Evolutionary conservation across 208 protist genomes (phyloP), one percentile per base, ranked within the genome.

Genomic region (Strigomonas galati): DNA sequence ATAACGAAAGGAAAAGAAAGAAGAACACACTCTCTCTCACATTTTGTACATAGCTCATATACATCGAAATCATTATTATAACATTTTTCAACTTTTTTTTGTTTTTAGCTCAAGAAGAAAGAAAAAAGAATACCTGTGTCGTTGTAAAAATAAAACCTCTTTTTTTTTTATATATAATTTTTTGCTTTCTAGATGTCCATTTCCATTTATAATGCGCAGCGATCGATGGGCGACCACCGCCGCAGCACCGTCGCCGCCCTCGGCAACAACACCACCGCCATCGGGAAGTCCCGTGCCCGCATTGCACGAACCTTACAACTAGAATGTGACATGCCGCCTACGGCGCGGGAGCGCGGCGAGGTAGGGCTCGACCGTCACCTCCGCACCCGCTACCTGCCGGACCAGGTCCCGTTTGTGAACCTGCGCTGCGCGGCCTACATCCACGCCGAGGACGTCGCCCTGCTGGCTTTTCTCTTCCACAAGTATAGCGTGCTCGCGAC

Each of bases 351-450:
- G 35, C 65, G 66, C 17, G 58, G 77, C 31, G 72, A 82, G 64
- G 73, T 78, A 28, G 72, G 61, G 24, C 63, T 84, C n/a, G 82
- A 79, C 57, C 81, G 78, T 17, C 84, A 83, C 57, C 73, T 90
- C 52, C 65, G 78, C 48, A 82, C 78, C 3, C 85, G 89, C 23
- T 94, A 94, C 72, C 69, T 90, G 52, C 85, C 89, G 0, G 78
- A 79, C 21, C 85, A 94, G 55, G 70, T 87, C 1, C 78, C 85
- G 9, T 83, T 87, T 27, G 78, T 79, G 12, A 67, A 79, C n/a
- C 65, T 91, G 0, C 71, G 78, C 5, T 94, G 85, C 62, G 68
- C 77, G 7, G 53, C 63, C 17, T 78, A 81, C 60, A 59, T 94
- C n/a, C 70, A 71, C 40, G 79, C 69, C 0, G 63, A 76, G 21